Evolutionary conservation across 2,329 filamentous ascomycete species (phyloP).

Genomic region (Zalaria obscura): DNA sequence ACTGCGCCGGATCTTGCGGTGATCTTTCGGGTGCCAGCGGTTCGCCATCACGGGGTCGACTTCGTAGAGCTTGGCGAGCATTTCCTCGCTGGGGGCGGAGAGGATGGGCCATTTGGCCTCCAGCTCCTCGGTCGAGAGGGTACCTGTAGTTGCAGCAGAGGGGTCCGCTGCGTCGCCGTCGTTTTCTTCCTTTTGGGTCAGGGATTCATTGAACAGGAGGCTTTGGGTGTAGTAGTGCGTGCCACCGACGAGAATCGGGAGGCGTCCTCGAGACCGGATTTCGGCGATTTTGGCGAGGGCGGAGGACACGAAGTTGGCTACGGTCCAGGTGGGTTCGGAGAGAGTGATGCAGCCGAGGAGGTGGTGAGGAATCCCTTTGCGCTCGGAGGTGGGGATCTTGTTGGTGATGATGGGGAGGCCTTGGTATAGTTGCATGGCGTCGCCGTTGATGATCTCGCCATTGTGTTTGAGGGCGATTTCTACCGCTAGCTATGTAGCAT

Average conservation of each 20-base stretch:
- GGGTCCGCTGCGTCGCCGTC: slow-evolving; percentile 1
- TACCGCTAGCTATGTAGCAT: slow-evolving; percentile 57
- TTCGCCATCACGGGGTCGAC: slow-evolving; percentile 83
- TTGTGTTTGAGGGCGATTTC: slow-evolving; percentile 71
- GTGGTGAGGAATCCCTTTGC: slow-evolving; percentile 72
- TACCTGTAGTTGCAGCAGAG: not conserved
- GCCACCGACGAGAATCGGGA: slow-evolving; percentile 86
- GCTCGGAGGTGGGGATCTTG: slow-evolving; percentile 65
- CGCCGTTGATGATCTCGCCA: slow-evolving; percentile 91
- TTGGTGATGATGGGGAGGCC: slow-evolving; percentile 93
- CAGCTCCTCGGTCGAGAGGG: slow-evolving; percentile 3
- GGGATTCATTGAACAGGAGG: slow-evolving; percentile 63
- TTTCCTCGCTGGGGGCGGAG: slow-evolving; percentile 52
- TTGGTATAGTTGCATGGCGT: slow-evolving; percentile 94
- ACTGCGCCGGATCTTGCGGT: slow-evolving; percentile 76
- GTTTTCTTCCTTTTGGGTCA: slow-evolving; percentile 34
- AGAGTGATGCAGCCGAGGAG: slow-evolving; percentile 66
- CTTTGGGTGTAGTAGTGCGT: slow-evolving; percentile 93
- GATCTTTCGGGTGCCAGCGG: slow-evolving; percentile 87
- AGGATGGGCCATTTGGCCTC: slow-evolving; percentile 50
- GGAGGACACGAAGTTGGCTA: slow-evolving; percentile 60
- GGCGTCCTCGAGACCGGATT: slow-evolving; percentile 60
- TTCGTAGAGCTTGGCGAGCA: slow-evolving; percentile 58
- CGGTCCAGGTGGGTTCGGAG: slow-evolving; percentile 68
- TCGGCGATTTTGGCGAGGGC: slow-evolving; percentile 58